A percentile compares a stretch with the other conserved stretches of the same genome.
phyloP scores from a whole-genome alignment of 768 basidiomycete genomes.

The Boletus tomentosulus region DNA sequence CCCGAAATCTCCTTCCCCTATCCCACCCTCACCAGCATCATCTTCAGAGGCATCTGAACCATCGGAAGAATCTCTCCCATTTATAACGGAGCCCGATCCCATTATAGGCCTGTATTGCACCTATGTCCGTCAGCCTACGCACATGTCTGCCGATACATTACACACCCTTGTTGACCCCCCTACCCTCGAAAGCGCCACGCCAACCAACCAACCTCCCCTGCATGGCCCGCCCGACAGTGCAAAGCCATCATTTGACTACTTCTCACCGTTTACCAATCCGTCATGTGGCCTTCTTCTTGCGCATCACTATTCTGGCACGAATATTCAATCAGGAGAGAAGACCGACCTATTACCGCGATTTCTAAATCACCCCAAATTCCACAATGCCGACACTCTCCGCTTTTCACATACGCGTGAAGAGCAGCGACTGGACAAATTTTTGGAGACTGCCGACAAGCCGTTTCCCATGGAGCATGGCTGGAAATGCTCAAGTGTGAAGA shows the following conservation, averaged over 20 bases:
- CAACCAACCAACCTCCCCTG: too few species aligned
- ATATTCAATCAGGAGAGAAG: slow-evolving; percentile 23
- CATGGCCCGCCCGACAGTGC: too few species aligned
- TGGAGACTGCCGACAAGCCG: neutral
- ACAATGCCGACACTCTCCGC: slow-evolving; percentile 11
- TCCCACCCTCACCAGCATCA: too few species aligned
- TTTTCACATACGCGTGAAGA: slow-evolving; percentile 11
- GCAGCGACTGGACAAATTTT: neutral
- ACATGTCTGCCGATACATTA: neutral
- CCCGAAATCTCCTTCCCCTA: too few species aligned
- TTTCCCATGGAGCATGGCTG: slow-evolving; percentile 3
- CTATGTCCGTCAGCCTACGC: neutral
- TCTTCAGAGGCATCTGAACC: too few species aligned
- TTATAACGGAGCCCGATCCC: neutral
- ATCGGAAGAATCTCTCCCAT: neutral
- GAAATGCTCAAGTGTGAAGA: neutral
- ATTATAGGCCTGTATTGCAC: neutral
- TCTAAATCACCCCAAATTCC: slow-evolving; percentile 18
- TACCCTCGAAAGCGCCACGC: too few species aligned
- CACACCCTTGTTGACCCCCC: neutral
- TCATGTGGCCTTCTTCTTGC: slow-evolving; percentile 26
- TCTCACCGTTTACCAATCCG: slow-evolving; percentile 16
- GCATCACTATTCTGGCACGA: slow-evolving; percentile 30
- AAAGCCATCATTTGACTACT: neutral
- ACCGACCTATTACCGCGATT: slow-evolving; percentile 25